Evolutionary conservation across 2,329 filamentous ascomycete genomes (phyloP), one percentile per base, ranked within the genome.

Genomic region (Phaeosphaeriaceae sp.): DNA sequence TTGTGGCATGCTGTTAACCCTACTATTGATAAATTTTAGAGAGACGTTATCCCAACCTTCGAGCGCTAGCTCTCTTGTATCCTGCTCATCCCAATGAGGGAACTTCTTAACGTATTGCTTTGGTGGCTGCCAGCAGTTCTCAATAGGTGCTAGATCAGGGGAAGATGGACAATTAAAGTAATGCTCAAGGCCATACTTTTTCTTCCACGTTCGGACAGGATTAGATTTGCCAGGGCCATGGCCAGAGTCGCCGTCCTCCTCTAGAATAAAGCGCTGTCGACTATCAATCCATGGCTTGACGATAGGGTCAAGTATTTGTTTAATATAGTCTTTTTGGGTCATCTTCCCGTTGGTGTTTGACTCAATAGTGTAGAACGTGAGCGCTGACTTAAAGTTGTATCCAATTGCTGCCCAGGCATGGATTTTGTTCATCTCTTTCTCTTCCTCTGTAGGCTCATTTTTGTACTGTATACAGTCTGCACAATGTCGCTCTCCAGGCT

Each of bases 91-190:
- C 46, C 30, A 49, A 26, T 49, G 18, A 5, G 35, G 38, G 33
- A 37, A 50, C 21, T 38, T 46, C 21, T 42, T 48, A 17, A 56
- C 21, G 32, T 50, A 53, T 32, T 56, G 29, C 11, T 26, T 26
- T 7, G 23, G 6, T 26, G 23, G 23, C 23, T 26, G 23, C 23
- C 4, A 26, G 23, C 21, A 53, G 38, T 56, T 56, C 33, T 55
- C 38, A 45, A 55, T 55, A 28, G 33, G 48, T 9, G 45, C 4
- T 28, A 56, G 42, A 36, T 56, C 40, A 32, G 35, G 52, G 12
- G 38, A 52, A 18, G 1, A 17, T 16, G 18, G 12, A 32, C 33
- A 52, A 16, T 56, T 56, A 35, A 52, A 56, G 42, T 49, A 52
- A 36, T 28, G 43, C 6, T 50, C 26, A 1, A 56, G 34, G 0